phyloP scores from a whole-genome alignment of 208 protist species.

The Porcisia hertigi region DNA sequence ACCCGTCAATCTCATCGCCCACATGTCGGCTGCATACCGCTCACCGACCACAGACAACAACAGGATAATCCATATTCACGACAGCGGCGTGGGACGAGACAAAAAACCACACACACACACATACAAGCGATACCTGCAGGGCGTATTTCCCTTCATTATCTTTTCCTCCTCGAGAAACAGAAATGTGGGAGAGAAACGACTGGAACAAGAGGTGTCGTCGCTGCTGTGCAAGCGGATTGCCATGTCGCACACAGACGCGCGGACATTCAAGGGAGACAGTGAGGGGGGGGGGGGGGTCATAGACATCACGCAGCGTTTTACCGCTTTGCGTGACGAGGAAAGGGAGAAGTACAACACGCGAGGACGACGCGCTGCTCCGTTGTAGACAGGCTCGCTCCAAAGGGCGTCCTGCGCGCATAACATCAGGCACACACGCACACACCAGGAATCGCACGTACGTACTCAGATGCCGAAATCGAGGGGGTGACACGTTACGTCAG shows the following conservation, averaged over 20 bases:
- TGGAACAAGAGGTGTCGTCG: background rate
- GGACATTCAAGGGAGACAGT: background rate
- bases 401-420: conserved; percentile 4
- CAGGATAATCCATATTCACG: no score
- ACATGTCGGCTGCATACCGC: no score
- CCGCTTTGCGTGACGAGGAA: no score
- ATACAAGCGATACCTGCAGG: background rate
- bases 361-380: background rate
- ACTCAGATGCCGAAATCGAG: no score
- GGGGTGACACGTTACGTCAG: background rate
- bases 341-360: background rate
- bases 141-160: background rate
- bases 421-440: background rate
- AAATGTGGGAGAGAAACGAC: no score
- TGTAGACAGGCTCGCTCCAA: no score
- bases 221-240: background rate
- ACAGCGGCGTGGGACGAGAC: no score
- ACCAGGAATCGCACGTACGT: background rate
- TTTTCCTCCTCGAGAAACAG: background rate
- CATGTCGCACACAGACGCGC: background rate
- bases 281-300: background rate
- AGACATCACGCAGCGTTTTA: no score
- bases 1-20: no score
- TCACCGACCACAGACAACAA: no score
- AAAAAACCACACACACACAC: background rate